phyloP scores from a whole-genome alignment of 306 rosid genomes.

The Prunus armeniaca region DNA sequence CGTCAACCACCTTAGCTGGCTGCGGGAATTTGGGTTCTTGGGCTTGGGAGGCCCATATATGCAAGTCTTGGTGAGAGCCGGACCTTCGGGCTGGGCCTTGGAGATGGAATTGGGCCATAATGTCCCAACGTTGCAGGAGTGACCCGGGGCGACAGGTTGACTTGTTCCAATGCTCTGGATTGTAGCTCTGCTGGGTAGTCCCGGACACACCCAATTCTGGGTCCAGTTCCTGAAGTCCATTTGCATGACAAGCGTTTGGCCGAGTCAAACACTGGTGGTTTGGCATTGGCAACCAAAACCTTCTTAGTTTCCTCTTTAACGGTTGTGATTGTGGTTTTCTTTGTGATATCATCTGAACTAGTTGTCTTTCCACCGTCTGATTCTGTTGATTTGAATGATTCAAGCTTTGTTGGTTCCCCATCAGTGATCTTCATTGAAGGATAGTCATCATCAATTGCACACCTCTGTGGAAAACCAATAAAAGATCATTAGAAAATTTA shows the following conservation, averaged over 20 bases:
- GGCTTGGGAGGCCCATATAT: slow-evolving; percentile 77
- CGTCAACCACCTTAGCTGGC: slow-evolving; percentile 15
- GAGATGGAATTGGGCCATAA: slow-evolving; percentile 88
- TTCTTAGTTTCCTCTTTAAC: slow-evolving; percentile 27
- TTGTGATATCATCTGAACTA: slow-evolving; percentile 9
- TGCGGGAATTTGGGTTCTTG: slow-evolving; percentile 52
- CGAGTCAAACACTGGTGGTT: slow-evolving; percentile 28
- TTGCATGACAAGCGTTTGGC: slow-evolving; percentile 60
- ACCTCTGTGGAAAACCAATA: slow-evolving; percentile 39
- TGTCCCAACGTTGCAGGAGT: slow-evolving; percentile 18
- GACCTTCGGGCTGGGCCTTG: slow-evolving; percentile 91
- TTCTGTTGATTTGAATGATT: slow-evolving; percentile 20
- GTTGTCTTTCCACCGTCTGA: slow-evolving; percentile 7
- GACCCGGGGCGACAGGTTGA: slow-evolving; percentile 66
- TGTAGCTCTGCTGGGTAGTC: slow-evolving; percentile 78
- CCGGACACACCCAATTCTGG: slow-evolving; percentile 90
- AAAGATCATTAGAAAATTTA: not conserved
- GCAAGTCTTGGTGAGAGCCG: slow-evolving; percentile 69
- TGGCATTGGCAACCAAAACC: slow-evolving; percentile 19
- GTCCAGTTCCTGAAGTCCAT: slow-evolving; percentile 83
- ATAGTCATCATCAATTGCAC: slow-evolving; percentile 75
- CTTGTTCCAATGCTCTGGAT: slow-evolving; percentile 77
- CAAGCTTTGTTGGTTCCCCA: slow-evolving; percentile 22
- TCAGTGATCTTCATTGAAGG: slow-evolving; percentile 30
- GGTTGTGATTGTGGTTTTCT: slow-evolving; percentile 16